Evolutionary conservation across 139 green algal genomes (phyloP), one percentile per base, ranked within the genome.

Genomic region (Auxenochlorella pyrenoidosa): DNA sequence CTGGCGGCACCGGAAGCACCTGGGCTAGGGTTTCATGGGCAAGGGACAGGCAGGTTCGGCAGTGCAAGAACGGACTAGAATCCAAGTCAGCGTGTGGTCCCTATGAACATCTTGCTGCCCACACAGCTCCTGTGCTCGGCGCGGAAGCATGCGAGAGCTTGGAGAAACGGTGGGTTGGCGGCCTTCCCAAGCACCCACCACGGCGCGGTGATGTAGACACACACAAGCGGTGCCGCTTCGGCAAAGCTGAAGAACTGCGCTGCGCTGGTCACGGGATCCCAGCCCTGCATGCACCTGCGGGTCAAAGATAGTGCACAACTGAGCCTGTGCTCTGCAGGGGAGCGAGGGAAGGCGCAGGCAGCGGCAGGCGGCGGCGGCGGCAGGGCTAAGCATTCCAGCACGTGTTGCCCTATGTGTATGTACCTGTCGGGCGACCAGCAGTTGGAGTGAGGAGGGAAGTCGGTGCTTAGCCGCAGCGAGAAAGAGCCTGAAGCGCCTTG

Each of bases 1-100:
- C 70, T 87, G 77, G n/a, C 87, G 71, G 78, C 88, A 91, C 43
- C 88, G 75, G 71, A 91, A 91, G 76, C 88, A 91, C 76, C 77
- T 84, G 84, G 65, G 32, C 60, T 18, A 44, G 40, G 13, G 36
- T 21, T 6, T 34, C 59, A 36, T n/a, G 40, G 22, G 41, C 73
- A 36, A 22, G 73, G 6, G 73, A 41, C 10, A 63, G 54, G 54
- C 10, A 63, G 54, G 15, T 24, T 63, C 22, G 13, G 54, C 54
- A 63, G 54, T 63, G 54, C 54, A 63, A 24, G n/a, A 13, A 2
- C 18, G 54, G 54, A 13, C 54, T 13, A 24, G 54, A 3, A 13
- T 8, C 54, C 22, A 24, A 63, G 54, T 3, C 54, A 24, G 54
- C 2, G 18, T 63, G 15, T 63, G 18, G 32, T 28, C 6, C 6